phyloP scores from a whole-genome alignment of 371 early-diverging fungal genomes.

The Mucor plumbeus region DNA sequence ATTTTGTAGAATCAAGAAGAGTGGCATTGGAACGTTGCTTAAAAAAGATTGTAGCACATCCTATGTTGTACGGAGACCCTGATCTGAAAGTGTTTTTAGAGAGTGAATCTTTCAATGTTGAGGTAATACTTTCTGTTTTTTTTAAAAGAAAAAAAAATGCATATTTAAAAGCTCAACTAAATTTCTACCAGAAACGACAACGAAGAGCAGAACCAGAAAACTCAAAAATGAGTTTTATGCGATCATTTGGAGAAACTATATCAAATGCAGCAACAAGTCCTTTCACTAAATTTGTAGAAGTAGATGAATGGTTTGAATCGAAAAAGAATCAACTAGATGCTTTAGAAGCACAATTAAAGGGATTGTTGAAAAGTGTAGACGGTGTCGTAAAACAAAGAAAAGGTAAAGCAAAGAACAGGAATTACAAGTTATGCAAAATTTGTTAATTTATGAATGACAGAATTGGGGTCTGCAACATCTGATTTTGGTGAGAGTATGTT shows the following conservation, averaged over 20 bases:
- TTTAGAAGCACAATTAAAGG: constrained; percentile 85
- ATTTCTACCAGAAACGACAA: constrained; percentile 42
- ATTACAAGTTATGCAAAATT: background rate
- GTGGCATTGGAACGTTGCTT: constrained; percentile 85
- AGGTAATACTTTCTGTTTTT: constrained; percentile 39
- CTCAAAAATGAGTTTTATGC: constrained; percentile 45
- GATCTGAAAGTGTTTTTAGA: constrained; percentile 89
- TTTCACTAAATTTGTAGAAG: constrained; percentile 51
- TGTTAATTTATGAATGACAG: constrained; percentile 27
- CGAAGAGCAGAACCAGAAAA: constrained; percentile 54
- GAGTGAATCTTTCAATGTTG: constrained; percentile 81
- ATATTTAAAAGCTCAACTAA: background rate
- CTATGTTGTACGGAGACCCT: constrained; percentile 81
- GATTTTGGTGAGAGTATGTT: constrained; percentile 89
- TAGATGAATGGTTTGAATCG: constrained; percentile 79
- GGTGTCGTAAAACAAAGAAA: constrained; percentile 80
- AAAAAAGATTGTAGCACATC: constrained; percentile 82
- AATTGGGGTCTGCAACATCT: constrained; percentile 74
- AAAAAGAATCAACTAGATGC: constrained; percentile 80
- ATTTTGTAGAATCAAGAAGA: constrained; percentile 91
- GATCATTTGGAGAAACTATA: constrained; percentile 55
- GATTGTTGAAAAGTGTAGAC: constrained; percentile 83
- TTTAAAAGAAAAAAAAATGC: no score
- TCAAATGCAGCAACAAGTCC: constrained; percentile 52
- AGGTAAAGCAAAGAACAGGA: constrained; percentile 36